Base-by-base conservation (phyloP, 306 rosid species). In the Morella rubra region DNA sequence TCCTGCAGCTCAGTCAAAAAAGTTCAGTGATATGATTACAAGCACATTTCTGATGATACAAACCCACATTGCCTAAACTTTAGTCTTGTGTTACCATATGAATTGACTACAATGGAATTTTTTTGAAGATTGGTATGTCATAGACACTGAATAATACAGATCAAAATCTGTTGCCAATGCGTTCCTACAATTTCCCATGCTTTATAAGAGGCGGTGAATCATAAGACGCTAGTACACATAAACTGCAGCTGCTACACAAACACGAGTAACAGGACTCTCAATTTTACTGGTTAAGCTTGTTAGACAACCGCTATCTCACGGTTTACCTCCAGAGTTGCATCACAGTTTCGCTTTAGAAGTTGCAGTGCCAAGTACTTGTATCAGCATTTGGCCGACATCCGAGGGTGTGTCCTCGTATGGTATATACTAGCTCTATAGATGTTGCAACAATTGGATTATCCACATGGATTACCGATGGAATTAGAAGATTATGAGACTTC, bases 1-100 rank as follows among this genome's bases (percentile, higher is more conserved):
- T 95, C 99, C 99, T 95, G 92, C 80, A 81, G 81, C 67, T 72
- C 85, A 80, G 79, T 67, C 87, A 62, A 27, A 56, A 59, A 82
- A 81, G 12, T 20, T 41, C 51, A 69, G 16, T 32, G 52, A 62
- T n/a, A 24, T 49, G 81, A 68, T 56, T 72, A 77, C 56, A 75
- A 55, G 45, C 76, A 69, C 27, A 22, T 68, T 37, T 61, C 71
- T 41, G 11, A 62, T 41, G 65, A 37, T 45, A 80, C 71, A 72
- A 14, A 78, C 70, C 7, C 46, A 66, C 15, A 18, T 66, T 19
- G 5, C 32, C 4, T 41, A n/a, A 37, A 14, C 27, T 44, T 44
- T 7, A 18, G 18, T 42, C 7, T 8, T 32, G 9, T 66, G 4
- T 66, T 41, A n/a, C 32, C 70, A 14, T 40, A 40, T 9, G 16